Percentiles rank a stretch among this genome's conserved stretches.
Evolutionary conservation across 2,329 filamentous ascomycete genomes (phyloP).

Genomic region (Arthrobotrys iridis): DNA sequence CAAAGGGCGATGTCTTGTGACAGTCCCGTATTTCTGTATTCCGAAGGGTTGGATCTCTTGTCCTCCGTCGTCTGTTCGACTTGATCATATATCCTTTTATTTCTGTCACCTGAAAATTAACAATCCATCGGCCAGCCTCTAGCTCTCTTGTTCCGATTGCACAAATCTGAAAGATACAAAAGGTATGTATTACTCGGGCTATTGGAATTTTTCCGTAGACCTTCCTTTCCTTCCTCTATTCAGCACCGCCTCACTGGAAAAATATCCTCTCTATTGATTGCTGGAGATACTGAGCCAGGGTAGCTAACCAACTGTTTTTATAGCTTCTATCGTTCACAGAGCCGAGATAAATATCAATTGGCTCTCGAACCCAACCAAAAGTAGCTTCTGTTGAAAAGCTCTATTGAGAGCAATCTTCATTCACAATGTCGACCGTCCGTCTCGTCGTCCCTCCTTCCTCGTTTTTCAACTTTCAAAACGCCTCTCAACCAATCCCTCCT

Average conservation of each 20-base stretch:
- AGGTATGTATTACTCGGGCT: no score
- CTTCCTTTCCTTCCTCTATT: constrained; percentile 11
- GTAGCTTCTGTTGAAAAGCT: background rate
- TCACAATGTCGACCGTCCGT: constrained; percentile 40
- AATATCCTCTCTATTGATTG: background rate
- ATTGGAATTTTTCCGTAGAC: background rate
- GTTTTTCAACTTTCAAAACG: constrained; percentile 52
- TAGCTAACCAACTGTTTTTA: background rate
- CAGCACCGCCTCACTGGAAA: background rate
- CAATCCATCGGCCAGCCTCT: constrained; percentile 8
- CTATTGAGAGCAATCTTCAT: background rate
- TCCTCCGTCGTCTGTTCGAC: background rate
- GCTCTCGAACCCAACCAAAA: background rate
- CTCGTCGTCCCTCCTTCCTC: constrained; percentile 47
- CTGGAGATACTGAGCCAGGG: background rate
- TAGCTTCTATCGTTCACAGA: background rate
- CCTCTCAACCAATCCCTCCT: constrained; percentile 46
- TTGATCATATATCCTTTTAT: background rate
- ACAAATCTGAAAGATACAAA: background rate
- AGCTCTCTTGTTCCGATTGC: background rate
- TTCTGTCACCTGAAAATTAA: background rate
- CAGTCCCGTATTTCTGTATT: background rate
- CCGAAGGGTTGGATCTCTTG: constrained; percentile 1
- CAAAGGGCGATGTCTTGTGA: constrained; percentile 27
- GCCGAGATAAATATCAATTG: constrained; percentile 3